Evolutionary conservation across 805 yeast species (phyloP).

Genomic region (Yarrowia sp.): DNA sequence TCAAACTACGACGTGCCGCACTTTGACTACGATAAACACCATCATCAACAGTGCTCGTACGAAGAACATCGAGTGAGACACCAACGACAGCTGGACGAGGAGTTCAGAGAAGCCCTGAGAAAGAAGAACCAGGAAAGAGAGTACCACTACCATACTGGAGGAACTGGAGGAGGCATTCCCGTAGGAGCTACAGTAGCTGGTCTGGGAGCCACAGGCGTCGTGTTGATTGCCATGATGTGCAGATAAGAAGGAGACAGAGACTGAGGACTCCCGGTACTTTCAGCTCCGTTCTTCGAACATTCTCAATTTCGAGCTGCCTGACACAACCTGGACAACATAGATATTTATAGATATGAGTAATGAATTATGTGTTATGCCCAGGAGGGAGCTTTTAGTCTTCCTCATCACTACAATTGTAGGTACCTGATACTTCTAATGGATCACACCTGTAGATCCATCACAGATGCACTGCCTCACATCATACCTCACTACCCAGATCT

Average conservation of each 20-base stretch:
- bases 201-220: slow-evolving; percentile 4
- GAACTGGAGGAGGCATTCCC: neutral
- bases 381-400: too few relatives aligned
- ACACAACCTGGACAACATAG: neutral
- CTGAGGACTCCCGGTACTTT: neutral
- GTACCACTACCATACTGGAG: neutral
- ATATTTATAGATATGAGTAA: slow-evolving; percentile 22
- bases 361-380: slow-evolving; percentile 19
- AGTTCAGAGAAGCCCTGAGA: neutral
- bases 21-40: slow-evolving; percentile 39
- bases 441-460: too few relatives aligned
- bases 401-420: too few relatives aligned
- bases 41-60: slow-evolving; percentile 35
- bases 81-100: slow-evolving; percentile 19
- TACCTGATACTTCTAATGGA: too few relatives aligned
- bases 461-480: too few relatives aligned
- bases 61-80: slow-evolving; percentile 33
- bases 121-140: neutral
- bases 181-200: slow-evolving; percentile 19
- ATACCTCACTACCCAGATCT: too few relatives aligned
- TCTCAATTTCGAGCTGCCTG: neutral
- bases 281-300: neutral
- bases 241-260: neutral
- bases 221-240: slow-evolving; percentile 20
- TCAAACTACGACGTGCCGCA: slow-evolving; percentile 39